Base-by-base conservation (phyloP, 1,284 basidiomycete genomes). In the Cutaneotrichosporon cyanovorans region DNA sequence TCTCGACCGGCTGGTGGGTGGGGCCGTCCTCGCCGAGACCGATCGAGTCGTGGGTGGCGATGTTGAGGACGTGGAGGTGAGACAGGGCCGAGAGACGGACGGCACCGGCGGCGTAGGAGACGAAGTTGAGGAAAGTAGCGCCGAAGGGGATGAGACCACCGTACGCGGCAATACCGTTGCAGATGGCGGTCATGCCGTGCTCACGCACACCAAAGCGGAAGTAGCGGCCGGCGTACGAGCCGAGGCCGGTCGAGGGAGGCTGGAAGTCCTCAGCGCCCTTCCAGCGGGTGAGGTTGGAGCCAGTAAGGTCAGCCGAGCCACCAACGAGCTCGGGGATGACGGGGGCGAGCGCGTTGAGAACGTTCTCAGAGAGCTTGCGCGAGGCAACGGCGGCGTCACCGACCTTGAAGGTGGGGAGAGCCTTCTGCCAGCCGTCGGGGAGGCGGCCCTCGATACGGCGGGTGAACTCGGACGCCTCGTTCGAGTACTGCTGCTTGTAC, bases 181-280 rank as follows among this genome's bases (percentile, higher is more conserved):
- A 87, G 66, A 95, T 89, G 54, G 91, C 91, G 64, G 85, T 87
- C 91, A 96, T 96, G 62, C 78, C 91, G 73, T 96, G 91, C 74
- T 96, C 91, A 74, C 91, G 87, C 50, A 96, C 90, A 82, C 91
- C 91, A 75, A 87, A 96, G 48, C 89, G 86, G 70, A 96, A 82
- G 73, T 96, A 95, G 45, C 84, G 86, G 51, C 91, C 91, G 51
- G 80, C 74, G 73, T 90, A 95, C 57, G 73, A 77, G 53, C 91
- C 91, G 44, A 95, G 79, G 37, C 81, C 81, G 37, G 86, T 89
- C 72, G 79, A 84, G 18, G 87, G 85, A 46, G 81, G 85, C 74
- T 96, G 92, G 83, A 96, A 95, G 75, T 96, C 92, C 40, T 59
- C 65, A 54, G 83, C 77, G 46, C 79, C 80, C 61, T 78, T 68